Conservation (phyloP, 2,329 filamentous ascomycete genomes). For the Oidium heveae region DNA sequence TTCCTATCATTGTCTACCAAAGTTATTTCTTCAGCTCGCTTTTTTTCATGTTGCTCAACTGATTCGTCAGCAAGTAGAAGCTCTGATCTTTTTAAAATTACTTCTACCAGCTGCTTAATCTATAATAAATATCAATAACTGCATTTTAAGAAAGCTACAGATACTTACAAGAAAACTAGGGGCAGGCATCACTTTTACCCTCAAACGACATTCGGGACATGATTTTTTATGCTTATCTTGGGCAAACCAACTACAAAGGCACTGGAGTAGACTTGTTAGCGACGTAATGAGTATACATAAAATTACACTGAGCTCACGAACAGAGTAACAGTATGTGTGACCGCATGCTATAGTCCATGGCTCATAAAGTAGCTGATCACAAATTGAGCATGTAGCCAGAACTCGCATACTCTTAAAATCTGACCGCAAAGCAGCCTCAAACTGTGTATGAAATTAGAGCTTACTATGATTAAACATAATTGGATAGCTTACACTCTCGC, state of each 20-base stretch:
- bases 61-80: conserved; percentile 38
- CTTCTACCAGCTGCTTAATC: conserved; percentile 37
- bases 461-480: not conserved
- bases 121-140: conserved; percentile 10
- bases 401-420: conserved; percentile 35
- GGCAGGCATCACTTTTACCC: conserved; percentile 31
- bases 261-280: conserved; percentile 5
- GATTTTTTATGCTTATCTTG: conserved; percentile 29
- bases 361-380: conserved; percentile 41
- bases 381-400: conserved; percentile 41
- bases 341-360: conserved; percentile 43
- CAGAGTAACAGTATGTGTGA: conserved; percentile 47
- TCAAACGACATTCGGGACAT: conserved; percentile 40
- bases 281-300: conserved; percentile 1
- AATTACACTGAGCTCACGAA: conserved; percentile 14
- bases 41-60: conserved; percentile 29
- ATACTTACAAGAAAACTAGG: conserved; percentile 34
- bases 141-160: not conserved
- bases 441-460: conserved; percentile 4
- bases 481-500: not conserved
- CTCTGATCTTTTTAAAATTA: conserved; percentile 33
- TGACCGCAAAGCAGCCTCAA: conserved; percentile 10
- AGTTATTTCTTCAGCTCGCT: conserved; percentile 32
- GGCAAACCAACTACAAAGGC: conserved; percentile 15
- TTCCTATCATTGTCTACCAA: conserved; percentile 33